Conservation (phyloP, 371 early-diverging fungal species). For the Parasitella parasitica region DNA sequence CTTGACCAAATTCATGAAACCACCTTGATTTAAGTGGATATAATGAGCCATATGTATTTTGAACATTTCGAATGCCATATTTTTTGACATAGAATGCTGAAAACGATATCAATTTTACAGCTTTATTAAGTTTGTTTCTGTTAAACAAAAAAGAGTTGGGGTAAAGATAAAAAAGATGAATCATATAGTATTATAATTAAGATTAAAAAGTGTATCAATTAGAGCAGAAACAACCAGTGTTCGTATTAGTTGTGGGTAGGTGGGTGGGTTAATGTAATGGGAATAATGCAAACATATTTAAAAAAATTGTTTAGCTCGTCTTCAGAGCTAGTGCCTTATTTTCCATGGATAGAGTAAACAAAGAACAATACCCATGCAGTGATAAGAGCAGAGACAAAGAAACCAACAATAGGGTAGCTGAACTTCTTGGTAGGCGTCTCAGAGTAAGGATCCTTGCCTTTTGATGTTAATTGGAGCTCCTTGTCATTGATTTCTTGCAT, state of each 20-base stretch:
- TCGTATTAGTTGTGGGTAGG: background rate
- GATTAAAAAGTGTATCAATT: background rate
- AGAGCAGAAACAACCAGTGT: background rate
- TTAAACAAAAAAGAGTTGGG: background rate
- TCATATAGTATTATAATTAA: background rate
- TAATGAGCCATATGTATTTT: no score
- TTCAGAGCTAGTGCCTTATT: background rate
- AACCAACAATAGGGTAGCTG: slow-evolving; percentile 29
- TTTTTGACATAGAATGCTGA: no score
- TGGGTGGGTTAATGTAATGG: background rate
- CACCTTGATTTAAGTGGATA: no score
- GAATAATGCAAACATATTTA: background rate
- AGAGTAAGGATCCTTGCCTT: slow-evolving; percentile 38
- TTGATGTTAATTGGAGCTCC: slow-evolving; percentile 31
- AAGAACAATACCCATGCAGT: slow-evolving; percentile 50
- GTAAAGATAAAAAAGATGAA: background rate
- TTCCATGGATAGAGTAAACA: slow-evolving; percentile 34
- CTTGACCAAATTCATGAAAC: no score
- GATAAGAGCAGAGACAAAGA: slow-evolving; percentile 25
- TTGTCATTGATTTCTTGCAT: slow-evolving; percentile 47
- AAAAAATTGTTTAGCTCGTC: background rate
- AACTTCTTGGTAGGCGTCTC: slow-evolving; percentile 9
- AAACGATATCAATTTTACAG: no score
- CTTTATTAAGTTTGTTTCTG: background rate
- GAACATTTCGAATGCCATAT: no score